phyloP scores from a whole-genome alignment of 148 eudicot genomes.

The Pouteria glomerata region DNA sequence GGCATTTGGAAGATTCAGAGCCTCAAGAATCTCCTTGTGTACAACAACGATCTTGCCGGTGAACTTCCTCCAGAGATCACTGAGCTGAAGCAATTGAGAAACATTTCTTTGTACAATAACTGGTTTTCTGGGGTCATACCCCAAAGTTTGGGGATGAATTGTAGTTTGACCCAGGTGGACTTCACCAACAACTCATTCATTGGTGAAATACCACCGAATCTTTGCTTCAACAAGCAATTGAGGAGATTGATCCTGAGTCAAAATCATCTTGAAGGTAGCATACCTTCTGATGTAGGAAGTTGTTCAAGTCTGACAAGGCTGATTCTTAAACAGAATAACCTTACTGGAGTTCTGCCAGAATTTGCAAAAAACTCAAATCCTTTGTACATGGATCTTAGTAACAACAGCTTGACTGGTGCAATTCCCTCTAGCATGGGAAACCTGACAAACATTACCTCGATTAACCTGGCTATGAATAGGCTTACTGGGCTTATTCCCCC shows the following conservation, averaged over 20 bases:
- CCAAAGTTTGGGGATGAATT: slow-evolving; percentile 50
- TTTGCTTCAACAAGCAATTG: slow-evolving; percentile 53
- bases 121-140: slow-evolving; percentile 68
- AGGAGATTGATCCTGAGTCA: slow-evolving; percentile 36
- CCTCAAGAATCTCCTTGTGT: slow-evolving; percentile 45
- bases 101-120: slow-evolving; percentile 51
- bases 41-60: slow-evolving; percentile 50
- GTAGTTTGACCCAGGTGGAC: slow-evolving; percentile 47
- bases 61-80: slow-evolving; percentile 56
- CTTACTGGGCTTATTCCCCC: slow-evolving; percentile 50
- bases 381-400: slow-evolving; percentile 48
- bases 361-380: slow-evolving; percentile 35
- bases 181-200: slow-evolving; percentile 59
- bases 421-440: slow-evolving; percentile 49
- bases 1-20: slow-evolving; percentile 59
- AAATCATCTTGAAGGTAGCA: slow-evolving; percentile 55
- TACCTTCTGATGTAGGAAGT: slow-evolving; percentile 56
- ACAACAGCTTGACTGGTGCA: slow-evolving; percentile 43
- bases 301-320: slow-evolving; percentile 57
- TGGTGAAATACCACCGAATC: slow-evolving; percentile 60
- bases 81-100: slow-evolving; percentile 40
- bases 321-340: slow-evolving; percentile 51
- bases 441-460: slow-evolving; percentile 34
- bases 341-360: slow-evolving; percentile 59
- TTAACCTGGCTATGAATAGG: slow-evolving; percentile 55